Conservation (phyloP, 2,329 filamentous ascomycete species). For the Aspergillus novoparasiticus region DNA sequence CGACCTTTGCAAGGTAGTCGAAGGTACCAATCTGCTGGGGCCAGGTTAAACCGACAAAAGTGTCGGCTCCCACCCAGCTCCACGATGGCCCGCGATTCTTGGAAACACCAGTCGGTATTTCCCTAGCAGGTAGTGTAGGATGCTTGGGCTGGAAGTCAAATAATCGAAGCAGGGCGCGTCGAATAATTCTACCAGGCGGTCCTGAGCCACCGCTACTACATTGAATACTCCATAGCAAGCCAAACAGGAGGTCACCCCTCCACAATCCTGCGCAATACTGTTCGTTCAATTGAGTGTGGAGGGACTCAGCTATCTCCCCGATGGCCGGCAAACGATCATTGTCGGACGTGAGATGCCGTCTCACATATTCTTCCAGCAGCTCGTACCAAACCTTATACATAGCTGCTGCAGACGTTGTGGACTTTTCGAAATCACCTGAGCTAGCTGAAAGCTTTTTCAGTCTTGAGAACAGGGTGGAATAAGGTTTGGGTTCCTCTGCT, state of each 20-base stretch:
- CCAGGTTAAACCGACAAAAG: background rate
- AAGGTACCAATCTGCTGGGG: background rate
- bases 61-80: background rate
- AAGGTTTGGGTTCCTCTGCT: background rate
- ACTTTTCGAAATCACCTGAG: background rate
- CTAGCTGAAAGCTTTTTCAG: background rate
- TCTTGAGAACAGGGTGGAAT: background rate
- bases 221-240: background rate
- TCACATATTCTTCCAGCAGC: rapidly evolving
- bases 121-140: background rate
- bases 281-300: background rate
- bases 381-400: background rate
- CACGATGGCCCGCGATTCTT: background rate
- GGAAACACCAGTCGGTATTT: background rate
- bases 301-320: background rate
- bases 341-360: background rate
- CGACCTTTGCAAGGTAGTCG: background rate
- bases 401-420: background rate
- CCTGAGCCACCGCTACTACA: background rate
- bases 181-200: background rate
- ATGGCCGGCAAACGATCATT: background rate
- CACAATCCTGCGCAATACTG: background rate
- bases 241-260: background rate
- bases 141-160: background rate
- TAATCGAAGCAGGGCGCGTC: background rate